Percentiles rank a stretch among this genome's conserved stretches.
These are phyloP conservation scores for Elasticomyces elasticus DNA, from an alignment of 495 filamentous ascomycete genomes.

Conservation along the genomic window DNA sequence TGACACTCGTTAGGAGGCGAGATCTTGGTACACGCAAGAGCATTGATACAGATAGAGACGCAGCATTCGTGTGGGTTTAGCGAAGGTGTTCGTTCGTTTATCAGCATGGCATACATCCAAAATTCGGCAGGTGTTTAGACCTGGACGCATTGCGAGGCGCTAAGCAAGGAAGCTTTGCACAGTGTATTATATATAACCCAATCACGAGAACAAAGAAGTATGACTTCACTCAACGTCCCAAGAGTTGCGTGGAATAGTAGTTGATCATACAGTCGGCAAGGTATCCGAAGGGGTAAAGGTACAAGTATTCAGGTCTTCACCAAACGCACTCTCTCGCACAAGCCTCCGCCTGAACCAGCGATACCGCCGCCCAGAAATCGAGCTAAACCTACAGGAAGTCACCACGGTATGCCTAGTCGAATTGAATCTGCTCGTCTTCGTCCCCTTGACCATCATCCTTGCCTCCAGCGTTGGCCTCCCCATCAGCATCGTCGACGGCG, in stretches of 20 bases:
- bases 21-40: neutral
- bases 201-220: too few species aligned
- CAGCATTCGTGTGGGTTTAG: neutral
- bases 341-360: too few species aligned
- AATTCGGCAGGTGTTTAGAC: neutral
- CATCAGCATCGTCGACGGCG: conserved; percentile 2
- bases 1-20: neutral
- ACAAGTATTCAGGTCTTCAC: too few species aligned
- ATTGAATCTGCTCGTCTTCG: conserved; percentile 18
- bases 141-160: too few species aligned
- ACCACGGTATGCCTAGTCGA: conserved; percentile 1
- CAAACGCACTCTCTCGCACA: too few species aligned
- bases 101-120: neutral
- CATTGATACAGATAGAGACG: neutral
- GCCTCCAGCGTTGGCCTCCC: conserved; percentile 1
- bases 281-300: too few species aligned
- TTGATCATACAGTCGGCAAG: too few species aligned
- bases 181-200: neutral
- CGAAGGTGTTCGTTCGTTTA: neutral
- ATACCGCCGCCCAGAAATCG: too few species aligned
- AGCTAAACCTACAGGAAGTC: neutral
- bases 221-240: too few species aligned
- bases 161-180: neutral
- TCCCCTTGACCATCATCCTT: conserved; percentile 6
- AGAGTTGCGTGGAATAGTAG: too few species aligned